phyloP scores from a whole-genome alignment of 2,329 filamentous ascomycete species.

The Fusarium keratoplasticum region DNA sequence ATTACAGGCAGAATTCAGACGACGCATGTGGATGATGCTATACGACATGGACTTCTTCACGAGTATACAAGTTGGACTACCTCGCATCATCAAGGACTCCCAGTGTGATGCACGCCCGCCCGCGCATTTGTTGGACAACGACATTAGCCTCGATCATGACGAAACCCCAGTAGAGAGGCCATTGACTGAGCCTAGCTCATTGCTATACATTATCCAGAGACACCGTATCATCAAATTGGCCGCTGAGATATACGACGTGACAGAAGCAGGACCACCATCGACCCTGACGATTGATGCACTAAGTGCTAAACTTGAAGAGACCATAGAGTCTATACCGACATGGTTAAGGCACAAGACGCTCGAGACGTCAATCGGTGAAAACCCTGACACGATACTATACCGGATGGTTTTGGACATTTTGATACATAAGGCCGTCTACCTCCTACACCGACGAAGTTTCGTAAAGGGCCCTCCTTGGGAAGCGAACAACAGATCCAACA shows the following conservation, averaged over 20 bases:
- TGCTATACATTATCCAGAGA: slow-evolving; percentile 11
- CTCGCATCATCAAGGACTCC: slow-evolving; percentile 33
- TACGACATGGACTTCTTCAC: slow-evolving; percentile 39
- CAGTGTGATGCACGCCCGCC: slow-evolving; percentile 28
- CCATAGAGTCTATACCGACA: neutral
- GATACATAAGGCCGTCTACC: slow-evolving; percentile 12
- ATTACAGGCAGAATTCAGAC: slow-evolving; percentile 28
- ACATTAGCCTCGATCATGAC: neutral
- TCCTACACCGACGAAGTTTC: slow-evolving; percentile 12
- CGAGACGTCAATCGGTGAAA: slow-evolving; percentile 12
- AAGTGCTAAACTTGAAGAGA: neutral
- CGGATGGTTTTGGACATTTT: slow-evolving; percentile 20
- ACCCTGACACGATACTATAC: slow-evolving; percentile 3
- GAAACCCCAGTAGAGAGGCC: neutral
- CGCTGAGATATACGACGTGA: slow-evolving; percentile 15
- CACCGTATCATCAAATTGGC: slow-evolving; percentile 4
- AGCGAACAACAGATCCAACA: neutral
- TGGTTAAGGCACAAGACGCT: slow-evolving; percentile 17
- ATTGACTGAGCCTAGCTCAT: slow-evolving; percentile 6
- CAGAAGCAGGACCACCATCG: neutral
- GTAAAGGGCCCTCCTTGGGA: neutral
- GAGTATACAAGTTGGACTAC: slow-evolving; percentile 31
- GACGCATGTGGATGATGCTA: slow-evolving; percentile 27
- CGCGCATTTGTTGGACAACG: neutral
- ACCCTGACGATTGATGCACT: neutral